Base-by-base conservation (phyloP, 306 rosid genomes). In the Rosa persica region DNA sequence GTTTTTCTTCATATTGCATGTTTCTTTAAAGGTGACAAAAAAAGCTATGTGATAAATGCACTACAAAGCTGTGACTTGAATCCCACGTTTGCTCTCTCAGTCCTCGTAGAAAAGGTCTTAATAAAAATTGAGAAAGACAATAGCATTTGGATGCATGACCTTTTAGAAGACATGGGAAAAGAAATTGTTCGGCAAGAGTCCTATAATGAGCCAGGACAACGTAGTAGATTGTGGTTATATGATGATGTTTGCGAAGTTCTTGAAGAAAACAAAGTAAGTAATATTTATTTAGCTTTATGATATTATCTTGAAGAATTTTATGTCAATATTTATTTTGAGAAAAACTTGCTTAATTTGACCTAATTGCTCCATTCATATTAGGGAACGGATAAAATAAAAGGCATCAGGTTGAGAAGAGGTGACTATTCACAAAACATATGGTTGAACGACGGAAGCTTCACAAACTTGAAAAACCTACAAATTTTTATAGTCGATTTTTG, bases 31-130 rank as follows among this genome's bases (percentile, higher is more conserved):
- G 87, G 82, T 3, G 10, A 66, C 20, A 0, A 2, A 12, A 16
- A 12, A 62, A 74, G 82, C 60, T 57, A 66, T 77, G 82, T 86
- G 13, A 81, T 75, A 23, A 68, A 86, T 42, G 75, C 84, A 48
- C 79, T 86, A 8, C 54, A 84, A 46, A 70, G 67, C n/a, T 78
- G 88, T 70, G 87, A 73, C 15, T 81, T 84, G 43, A 25, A 61
- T 17, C 67, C 67, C 3, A 27, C 12, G 67, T 12, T 12, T 27
- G 39, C 40, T 30, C 27, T 61, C 2, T 4, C 12, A 61, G 39
- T 61, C 5, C 67, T 61, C 8, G 2, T 2, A 11, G 39, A 61
- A 5, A 61, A 57, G 11, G n/a, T n/a, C n/a, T n/a, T n/a, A n/a
- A n/a, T n/a, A n/a, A n/a, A n/a, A n/a, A n/a, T n/a, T n/a, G n/a